Evolutionary conservation across 2,329 filamentous ascomycete genomes (phyloP), one percentile per base, ranked within the genome.

Genomic region (Nectriaceae sp.): DNA sequence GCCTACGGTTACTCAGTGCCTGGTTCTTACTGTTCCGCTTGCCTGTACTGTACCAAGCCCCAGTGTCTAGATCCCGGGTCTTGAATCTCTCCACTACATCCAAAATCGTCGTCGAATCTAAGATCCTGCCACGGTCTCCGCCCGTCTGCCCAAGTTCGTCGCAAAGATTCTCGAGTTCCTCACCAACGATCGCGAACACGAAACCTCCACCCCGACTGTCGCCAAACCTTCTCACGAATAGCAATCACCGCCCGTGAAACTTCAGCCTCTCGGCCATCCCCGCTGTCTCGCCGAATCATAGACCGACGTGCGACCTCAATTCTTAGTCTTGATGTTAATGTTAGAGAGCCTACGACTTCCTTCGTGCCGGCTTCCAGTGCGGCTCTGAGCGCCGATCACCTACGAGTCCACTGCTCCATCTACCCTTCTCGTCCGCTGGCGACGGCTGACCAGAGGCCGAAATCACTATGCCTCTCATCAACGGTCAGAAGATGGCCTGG

Each of bases 401-500:
- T 16, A n/a, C 6, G 8, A 6, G 33, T 19, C 33, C 13, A 11
- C n/a, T 36, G 8, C 13, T 29, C n/a, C 33, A 19, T 40, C 37
- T 21, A 22, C 37, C 40, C 35, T 29, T 35, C 36, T 43, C 55
- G 44, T 55, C 47, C 49, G n/a, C n/a, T n/a, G n/a, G n/a, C n/a
- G n/a, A n/a, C 38, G 50, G 47, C 11, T 6, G 16, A 13, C 24
- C 33, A 36, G 33, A 36, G n/a, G 33, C 16, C 33, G 33, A n/a
- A 36, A 16, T 49, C 65, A 75, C 65, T 47, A 88, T 88, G 85
- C 83, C 83, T 64, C 75, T 85, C 41, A 84, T 89, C 57, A 82
- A 88, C 62, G 85, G 85, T 53, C 76, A 83, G 67, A 87, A 87
- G 71, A 87, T 89, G 78, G 85, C 85, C 65, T 89, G 85, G 85